Evolutionary conservation across 352 stramenopile genomes (phyloP), one percentile per base, ranked within the genome.

Genomic region (Phytophthora vignae): DNA sequence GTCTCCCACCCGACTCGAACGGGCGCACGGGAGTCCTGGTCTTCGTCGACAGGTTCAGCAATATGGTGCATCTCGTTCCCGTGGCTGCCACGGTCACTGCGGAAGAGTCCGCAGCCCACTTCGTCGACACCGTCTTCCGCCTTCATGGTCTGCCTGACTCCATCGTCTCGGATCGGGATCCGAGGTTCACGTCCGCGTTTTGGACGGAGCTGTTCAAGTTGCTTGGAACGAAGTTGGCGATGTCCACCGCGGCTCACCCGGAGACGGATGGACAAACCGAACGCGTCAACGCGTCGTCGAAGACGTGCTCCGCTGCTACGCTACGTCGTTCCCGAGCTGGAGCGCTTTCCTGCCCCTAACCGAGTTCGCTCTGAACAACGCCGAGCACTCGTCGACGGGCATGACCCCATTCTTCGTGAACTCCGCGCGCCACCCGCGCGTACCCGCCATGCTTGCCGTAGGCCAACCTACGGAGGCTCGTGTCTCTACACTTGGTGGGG

Each of bases 321-420:
- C 40, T 11, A 48, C 40, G 2, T 48, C 40, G 15, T 48, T 48
- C 40, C 15, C 40, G 12, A 19, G 40, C 15, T 48, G 40, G 15
- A 48, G 40, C 40, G 11, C 40, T 7, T 48, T 48, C 15, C 6
- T 48, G 40, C 40, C 40, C 11, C 11, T 48, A 12, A 7, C 12
- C 40, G 40, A 48, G 15, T 48, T 19, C 40, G 15, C 9, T 11
- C 15, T 48, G 40, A 48, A 21, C 40, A 48, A 48, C 40, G 40
- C 40, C 40, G 40, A 48, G 40, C 40, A 48, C 40, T 48, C 40
- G 40, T 48, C 40, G 40, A 48, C 40, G 40, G 40, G 40, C 40
- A 11, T 21, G 11, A 48, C 40, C 19, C 40, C 40, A 12, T 48
- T 48, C 40, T 48, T 21, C 40, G 40, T 1, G 40, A 48, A 48